Evolutionary conservation across 305 asterid species (phyloP), one percentile per base, ranked within the genome.

Genomic region (Galium porrigens): DNA sequence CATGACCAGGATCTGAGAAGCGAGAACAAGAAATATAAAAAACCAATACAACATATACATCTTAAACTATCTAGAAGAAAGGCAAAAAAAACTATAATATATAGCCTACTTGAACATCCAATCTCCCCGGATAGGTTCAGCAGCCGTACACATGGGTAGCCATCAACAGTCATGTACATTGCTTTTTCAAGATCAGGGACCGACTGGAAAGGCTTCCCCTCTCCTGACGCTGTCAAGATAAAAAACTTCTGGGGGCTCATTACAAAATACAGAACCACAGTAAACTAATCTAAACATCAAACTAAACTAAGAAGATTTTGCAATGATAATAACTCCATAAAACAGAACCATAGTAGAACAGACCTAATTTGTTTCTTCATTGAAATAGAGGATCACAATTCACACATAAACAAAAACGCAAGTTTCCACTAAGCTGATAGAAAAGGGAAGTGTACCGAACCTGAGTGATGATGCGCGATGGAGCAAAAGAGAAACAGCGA

Each of bases 181-280:
- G 94, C 84, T 78, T 84, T 89, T 74, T 84, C 96, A 61, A 91
- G 95, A 82, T 89, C 98, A 76, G 96, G 96, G 76, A 89, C 98
- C 1, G 98, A 92, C 77, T 89, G 83, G 67, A 89, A 77, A 33
- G 95, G 77, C 11, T 73, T 83, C 65, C 75, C 81, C 71, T 65
- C 77, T 71, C 78, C 89, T 76, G 90, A 78, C 67, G 82, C 84
- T 76, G 84, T 64, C 53, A 73, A 77, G 55, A 72, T 64, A 63
- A 68, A 53, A 56, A 72, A 65, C 63, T 56, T 58, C 62, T 71
- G 59, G 39, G 39, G 1, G 12, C n/a, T 41, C 15, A 41, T 41
- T 41, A 11, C 48, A 41, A 9, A 11, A 41, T 3, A 41, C 48
- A 2, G 9, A 11, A 10, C 2, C 15, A 41, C 1, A 27, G 30